Base-by-base conservation (phyloP, 2,329 filamentous ascomycete genomes). In the Lomentospora prolificans region DNA sequence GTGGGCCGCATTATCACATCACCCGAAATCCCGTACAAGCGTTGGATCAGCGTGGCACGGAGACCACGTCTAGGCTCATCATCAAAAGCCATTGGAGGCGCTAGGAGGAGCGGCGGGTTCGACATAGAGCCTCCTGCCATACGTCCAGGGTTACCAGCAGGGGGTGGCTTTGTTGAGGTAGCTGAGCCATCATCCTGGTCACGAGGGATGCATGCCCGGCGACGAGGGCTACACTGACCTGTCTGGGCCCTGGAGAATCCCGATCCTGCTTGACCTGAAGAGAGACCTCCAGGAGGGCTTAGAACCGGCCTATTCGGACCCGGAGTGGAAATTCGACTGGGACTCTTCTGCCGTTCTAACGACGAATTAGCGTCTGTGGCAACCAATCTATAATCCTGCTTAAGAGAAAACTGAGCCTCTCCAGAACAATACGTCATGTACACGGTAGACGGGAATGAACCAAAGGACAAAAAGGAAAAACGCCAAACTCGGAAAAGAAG, bases 1-100 rank as follows among this genome's bases (percentile, higher is more conserved):
- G 69, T 63, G 2, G 64, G 61, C n/a, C 76, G 56, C 22, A 63
- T 10, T 22, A 48, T 48, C 19, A 25, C 5, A 22, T 48, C 19
- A 9, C 22, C 22, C 12, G 24, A 22, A 22, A 22, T 12, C 24
- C 24, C 44, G 22, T 48, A 22, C 7, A 48, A 3, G 44, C 44
- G 39, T 22, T 27, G 24, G 25, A 9, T 17, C 28, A 44, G 46
- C 7, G 25, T 19, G 3, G 25, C 4, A 27, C 22, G 22, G 19
- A 48, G 19, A 22, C 10, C 36, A 22, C 10, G 17, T 24, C 10
- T 19, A 12, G 10, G n/a, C 50, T 10, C 10, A 25, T 9, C 14
- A 12, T 24, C n/a, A 22, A n/a, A 4, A 14, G 14, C 17, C 12
- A 44, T 31, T 22, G 58, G 58, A 7, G 58, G 58, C 12, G 56